Evolutionary conservation across 305 asterid species (phyloP).

Genomic region (Ilex paraguariensis): DNA sequence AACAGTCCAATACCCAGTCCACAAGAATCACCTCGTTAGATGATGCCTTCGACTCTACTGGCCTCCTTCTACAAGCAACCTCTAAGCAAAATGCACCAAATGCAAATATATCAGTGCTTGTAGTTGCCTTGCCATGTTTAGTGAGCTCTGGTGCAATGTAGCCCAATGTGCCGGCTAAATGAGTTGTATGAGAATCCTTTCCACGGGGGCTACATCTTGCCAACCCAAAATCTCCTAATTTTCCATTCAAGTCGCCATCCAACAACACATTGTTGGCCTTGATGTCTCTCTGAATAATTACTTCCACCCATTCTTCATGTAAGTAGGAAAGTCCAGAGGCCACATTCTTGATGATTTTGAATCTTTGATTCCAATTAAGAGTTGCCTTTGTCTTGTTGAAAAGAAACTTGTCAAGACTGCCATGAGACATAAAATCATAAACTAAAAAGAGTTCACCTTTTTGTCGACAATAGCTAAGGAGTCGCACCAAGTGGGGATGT

Average conservation of each 20-base stretch:
- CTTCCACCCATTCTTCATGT: background rate
- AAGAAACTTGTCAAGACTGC: background rate
- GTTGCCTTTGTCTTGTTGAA: background rate
- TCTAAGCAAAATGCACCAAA: too few relatives aligned
- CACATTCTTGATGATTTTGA: background rate
- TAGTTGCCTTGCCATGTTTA: too few relatives aligned
- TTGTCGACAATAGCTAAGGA: background rate
- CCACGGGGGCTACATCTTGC: background rate
- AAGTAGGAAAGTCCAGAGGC: background rate
- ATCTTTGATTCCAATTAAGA: background rate
- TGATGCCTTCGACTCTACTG: too few relatives aligned
- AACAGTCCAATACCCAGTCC: too few relatives aligned
- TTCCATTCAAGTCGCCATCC: background rate
- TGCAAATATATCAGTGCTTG: too few relatives aligned
- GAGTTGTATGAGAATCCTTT: too few relatives aligned
- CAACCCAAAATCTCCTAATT: slow-evolving; percentile 1
- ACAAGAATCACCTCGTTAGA: too few relatives aligned
- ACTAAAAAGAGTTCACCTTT: background rate
- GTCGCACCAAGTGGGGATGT: background rate
- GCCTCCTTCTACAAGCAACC: too few relatives aligned
- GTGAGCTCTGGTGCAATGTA: too few relatives aligned
- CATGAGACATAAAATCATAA: background rate
- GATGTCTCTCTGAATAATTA: background rate
- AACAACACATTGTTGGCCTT: background rate
- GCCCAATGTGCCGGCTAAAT: too few relatives aligned